Percentiles rank a stretch among this genome's conserved stretches.
These are phyloP conservation scores for Leishmania major DNA, from an alignment of 208 protist genomes.

Conservation along the genomic window DNA sequence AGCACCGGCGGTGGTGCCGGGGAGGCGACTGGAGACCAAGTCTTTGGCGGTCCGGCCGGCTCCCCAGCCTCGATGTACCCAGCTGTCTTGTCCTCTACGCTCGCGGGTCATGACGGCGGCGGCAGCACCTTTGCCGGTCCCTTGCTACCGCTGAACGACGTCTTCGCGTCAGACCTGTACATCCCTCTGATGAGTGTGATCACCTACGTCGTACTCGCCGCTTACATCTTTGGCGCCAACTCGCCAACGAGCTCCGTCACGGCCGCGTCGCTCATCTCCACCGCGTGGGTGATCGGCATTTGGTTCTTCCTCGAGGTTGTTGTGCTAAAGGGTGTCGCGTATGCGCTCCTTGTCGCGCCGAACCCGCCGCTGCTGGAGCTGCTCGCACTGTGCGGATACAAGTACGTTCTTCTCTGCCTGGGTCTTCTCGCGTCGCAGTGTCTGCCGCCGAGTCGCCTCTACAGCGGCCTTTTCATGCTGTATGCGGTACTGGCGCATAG, in stretches of 20 bases:
- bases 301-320: conserved; percentile 60
- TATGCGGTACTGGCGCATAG: conserved; percentile 53
- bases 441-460: conserved; percentile 22
- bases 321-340: conserved; percentile 45
- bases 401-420: conserved; percentile 74
- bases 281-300: conserved; percentile 50
- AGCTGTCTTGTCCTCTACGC: not conserved
- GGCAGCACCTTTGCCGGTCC: not conserved
- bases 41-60: conserved; percentile 22
- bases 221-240: conserved; percentile 55
- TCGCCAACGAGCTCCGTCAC: conserved; percentile 42
- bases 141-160: conserved; percentile 54
- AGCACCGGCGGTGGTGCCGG: conserved; percentile 1
- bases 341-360: conserved; percentile 47
- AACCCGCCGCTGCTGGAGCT: conserved; percentile 48
- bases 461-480: conserved; percentile 34
- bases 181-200: conserved; percentile 83
- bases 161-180: conserved; percentile 78
- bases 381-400: conserved; percentile 72
- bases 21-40: conserved; percentile 21
- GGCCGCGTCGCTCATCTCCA: conserved; percentile 59
- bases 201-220: conserved; percentile 79
- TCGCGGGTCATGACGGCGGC: conserved; percentile 8
- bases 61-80: conserved; percentile 16
- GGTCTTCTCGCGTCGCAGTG: conserved; percentile 47